phyloP scores from a whole-genome alignment of 345 rosid genomes.

The Arabis alpina region DNA sequence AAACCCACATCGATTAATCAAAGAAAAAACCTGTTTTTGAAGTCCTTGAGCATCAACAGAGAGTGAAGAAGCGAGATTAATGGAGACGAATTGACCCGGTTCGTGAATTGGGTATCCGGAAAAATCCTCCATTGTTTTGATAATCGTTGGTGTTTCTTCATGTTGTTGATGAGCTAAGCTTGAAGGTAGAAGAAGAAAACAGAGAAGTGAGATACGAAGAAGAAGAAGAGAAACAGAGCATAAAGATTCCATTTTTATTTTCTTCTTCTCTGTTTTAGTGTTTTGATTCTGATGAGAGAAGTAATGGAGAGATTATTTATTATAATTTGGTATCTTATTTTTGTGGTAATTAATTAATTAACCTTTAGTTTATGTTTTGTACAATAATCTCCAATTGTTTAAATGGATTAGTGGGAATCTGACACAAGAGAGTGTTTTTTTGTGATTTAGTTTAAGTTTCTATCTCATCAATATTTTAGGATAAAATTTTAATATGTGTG shows the following conservation, averaged over 20 bases:
- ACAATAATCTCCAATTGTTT: conserved; percentile 20
- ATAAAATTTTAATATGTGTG: background rate
- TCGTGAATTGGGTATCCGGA: conserved; percentile 84
- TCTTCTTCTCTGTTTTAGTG: background rate
- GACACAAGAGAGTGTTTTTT: conserved; percentile 30
- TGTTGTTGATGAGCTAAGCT: conserved; percentile 44
- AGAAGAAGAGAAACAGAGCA: conserved; percentile 31
- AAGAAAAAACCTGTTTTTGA: conserved; percentile 65
- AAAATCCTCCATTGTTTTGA: conserved; percentile 78
- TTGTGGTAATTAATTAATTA: conserved; percentile 8
- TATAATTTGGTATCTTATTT: conserved; percentile 1
- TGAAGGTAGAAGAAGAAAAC: conserved; percentile 35
- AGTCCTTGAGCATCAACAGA: conserved; percentile 60
- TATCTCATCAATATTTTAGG: background rate
- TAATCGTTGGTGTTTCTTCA: conserved; percentile 59
- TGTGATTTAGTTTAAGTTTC: background rate
- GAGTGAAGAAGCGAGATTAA: conserved; percentile 54
- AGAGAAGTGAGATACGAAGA: conserved; percentile 31
- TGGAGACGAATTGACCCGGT: conserved; percentile 42
- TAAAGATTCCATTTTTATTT: conserved; percentile 35
- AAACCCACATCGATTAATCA: background rate
- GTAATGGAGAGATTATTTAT: background rate
- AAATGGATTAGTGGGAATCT: conserved; percentile 27
- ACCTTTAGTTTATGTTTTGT: background rate
- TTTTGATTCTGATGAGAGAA: conserved; percentile 26